Percentiles rank a stretch among this genome's conserved stretches.
Conservation (phyloP, 2,329 filamentous ascomycete genomes). For the Diaporthe australafricana region DNA sequence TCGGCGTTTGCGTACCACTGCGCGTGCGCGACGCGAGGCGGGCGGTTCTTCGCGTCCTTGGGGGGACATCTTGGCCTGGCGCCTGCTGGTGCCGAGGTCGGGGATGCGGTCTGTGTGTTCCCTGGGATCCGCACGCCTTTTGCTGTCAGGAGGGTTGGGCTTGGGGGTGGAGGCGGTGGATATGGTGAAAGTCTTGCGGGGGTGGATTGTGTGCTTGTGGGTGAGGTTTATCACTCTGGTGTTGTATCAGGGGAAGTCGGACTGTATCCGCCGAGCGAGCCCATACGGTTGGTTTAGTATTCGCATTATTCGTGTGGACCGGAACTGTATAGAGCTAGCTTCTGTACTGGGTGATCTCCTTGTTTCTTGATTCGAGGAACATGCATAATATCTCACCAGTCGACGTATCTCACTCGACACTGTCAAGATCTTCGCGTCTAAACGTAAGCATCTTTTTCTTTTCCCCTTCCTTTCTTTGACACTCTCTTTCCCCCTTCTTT, state of each 20-base stretch:
- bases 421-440: too few relatives aligned
- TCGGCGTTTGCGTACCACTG: background rate
- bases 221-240: constrained; percentile 1
- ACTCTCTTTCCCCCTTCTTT: too few relatives aligned
- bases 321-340: too few relatives aligned
- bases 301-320: too few relatives aligned
- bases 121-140: background rate
- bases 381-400: too few relatives aligned
- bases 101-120: background rate
- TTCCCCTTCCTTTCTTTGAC: too few relatives aligned
- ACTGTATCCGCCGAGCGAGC: too few relatives aligned
- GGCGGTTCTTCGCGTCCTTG: background rate
- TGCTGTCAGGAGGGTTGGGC: background rate
- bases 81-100: background rate
- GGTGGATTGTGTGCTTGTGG: background rate
- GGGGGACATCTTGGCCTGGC: background rate
- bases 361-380: too few relatives aligned
- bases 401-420: too few relatives aligned
- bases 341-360: too few relatives aligned
- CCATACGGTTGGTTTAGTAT: background rate
- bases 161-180: too few relatives aligned
- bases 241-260: background rate
- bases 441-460: too few relatives aligned
- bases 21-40: background rate
- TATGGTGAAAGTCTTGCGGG: background rate